These are phyloP conservation scores for Inga laurina DNA, from an alignment of 306 rosid species.

Conservation along the genomic window DNA sequence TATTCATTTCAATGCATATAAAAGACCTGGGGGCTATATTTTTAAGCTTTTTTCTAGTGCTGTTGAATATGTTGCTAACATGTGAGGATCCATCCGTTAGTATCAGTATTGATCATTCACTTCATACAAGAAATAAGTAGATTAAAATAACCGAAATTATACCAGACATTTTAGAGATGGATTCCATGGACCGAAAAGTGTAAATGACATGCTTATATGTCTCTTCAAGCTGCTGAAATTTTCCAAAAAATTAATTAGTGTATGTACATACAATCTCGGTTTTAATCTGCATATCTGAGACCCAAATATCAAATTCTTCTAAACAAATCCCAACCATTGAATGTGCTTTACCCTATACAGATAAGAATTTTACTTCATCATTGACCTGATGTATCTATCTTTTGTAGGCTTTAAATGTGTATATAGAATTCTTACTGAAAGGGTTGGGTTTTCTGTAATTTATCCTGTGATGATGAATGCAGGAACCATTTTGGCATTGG, in stretches of 20 bases:
- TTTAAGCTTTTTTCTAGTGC: background rate
- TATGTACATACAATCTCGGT: background rate
- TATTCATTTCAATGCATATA: too few species aligned
- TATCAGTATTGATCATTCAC: background rate
- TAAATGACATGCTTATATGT: background rate
- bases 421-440: background rate
- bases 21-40: background rate
- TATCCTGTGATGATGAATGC: constrained; percentile 32
- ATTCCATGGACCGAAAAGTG: background rate
- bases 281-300: background rate
- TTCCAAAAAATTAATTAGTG: background rate
- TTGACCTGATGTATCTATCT: background rate
- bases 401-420: background rate
- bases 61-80: background rate
- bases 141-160: background rate
- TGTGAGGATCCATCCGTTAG: background rate
- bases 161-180: background rate
- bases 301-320: background rate
- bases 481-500: constrained; percentile 91
- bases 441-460: background rate
- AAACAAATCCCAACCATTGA: background rate
- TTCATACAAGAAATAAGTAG: background rate
- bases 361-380: background rate
- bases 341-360: too few species aligned
- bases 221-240: background rate